Conservation (phyloP, 192 early-diverging fungal genomes). For the Helicostylum pulchrum region DNA sequence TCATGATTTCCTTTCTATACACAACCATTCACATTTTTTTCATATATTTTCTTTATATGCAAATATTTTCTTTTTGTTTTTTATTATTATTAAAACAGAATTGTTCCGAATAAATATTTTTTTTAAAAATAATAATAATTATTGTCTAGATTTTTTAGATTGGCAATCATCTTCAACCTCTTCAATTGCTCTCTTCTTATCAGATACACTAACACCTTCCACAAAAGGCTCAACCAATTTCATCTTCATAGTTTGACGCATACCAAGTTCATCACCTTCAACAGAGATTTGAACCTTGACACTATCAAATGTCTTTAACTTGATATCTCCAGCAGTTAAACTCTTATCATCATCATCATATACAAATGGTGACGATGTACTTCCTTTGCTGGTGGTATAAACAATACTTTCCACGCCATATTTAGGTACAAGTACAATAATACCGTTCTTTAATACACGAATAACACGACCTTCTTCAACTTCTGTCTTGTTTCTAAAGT, state of each 20-base stretch:
- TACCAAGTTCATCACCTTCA: slow-evolving; percentile 52
- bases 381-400: slow-evolving; percentile 46
- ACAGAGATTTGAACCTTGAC: slow-evolving; percentile 73
- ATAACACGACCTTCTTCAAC: slow-evolving; percentile 88
- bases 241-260: slow-evolving; percentile 65
- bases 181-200: slow-evolving; percentile 11
- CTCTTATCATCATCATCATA: slow-evolving; percentile 45
- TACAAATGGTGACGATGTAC: slow-evolving; percentile 26
- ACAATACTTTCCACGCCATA: slow-evolving; percentile 94
- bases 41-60: background rate
- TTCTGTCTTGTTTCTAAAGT: slow-evolving; percentile 90
- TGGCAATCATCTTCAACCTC: background rate
- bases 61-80: slow-evolving; percentile 2
- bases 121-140: background rate
- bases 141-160: slow-evolving; percentile 9
- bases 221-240: slow-evolving; percentile 49
- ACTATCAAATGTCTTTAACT: slow-evolving; percentile 75
- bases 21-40: slow-evolving; percentile 6
- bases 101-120: slow-evolving; percentile 9
- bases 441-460: slow-evolving; percentile 92
- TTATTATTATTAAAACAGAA: slow-evolving; percentile 8
- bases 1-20: background rate
- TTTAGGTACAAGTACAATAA: slow-evolving; percentile 85
- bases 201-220: slow-evolving; percentile 47
- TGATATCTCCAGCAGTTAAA: slow-evolving; percentile 39